phyloP scores from a whole-genome alignment of 257 asterid genomes.

The Capsicum chinense region DNA sequence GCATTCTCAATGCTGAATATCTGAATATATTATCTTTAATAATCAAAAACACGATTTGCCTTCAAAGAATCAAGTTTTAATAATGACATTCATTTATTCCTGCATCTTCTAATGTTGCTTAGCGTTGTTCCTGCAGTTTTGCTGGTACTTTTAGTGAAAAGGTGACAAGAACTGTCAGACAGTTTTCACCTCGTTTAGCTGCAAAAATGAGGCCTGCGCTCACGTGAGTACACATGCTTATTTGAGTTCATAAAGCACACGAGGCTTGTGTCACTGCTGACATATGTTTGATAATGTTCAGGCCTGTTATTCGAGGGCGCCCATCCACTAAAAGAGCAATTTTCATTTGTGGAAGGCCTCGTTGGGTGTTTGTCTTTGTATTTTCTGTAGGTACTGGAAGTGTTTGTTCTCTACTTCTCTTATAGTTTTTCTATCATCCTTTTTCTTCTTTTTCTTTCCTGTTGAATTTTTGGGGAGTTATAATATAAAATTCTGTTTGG shows the following conservation, averaged over 20 bases:
- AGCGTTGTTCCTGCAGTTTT: slow-evolving; percentile 63
- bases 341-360: slow-evolving; percentile 89
- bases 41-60: not conserved
- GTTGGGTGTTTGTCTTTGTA: slow-evolving; percentile 78
- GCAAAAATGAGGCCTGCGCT: slow-evolving; percentile 98
- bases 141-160: slow-evolving; percentile 94
- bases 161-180: slow-evolving; percentile 83
- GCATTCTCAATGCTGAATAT: not conserved
- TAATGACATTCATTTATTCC: not conserved
- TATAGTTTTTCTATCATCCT: not conserved
- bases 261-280: slow-evolving; percentile 24
- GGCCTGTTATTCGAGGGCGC: slow-evolving; percentile 97
- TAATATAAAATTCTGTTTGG: not conserved
- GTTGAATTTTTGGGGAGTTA: not conserved
- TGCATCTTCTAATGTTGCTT: slow-evolving; percentile 36
- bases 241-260: slow-evolving; percentile 11
- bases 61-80: not conserved
- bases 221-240: slow-evolving; percentile 57
- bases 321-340: slow-evolving; percentile 85
- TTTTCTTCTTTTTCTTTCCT: not conserved
- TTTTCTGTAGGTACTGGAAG: slow-evolving; percentile 56
- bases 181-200: slow-evolving; percentile 93
- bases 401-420: not conserved
- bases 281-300: slow-evolving; percentile 42
- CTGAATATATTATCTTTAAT: not conserved